phyloP scores from a whole-genome alignment of 495 filamentous ascomycete species.

The Cladorrhinum samala region DNA sequence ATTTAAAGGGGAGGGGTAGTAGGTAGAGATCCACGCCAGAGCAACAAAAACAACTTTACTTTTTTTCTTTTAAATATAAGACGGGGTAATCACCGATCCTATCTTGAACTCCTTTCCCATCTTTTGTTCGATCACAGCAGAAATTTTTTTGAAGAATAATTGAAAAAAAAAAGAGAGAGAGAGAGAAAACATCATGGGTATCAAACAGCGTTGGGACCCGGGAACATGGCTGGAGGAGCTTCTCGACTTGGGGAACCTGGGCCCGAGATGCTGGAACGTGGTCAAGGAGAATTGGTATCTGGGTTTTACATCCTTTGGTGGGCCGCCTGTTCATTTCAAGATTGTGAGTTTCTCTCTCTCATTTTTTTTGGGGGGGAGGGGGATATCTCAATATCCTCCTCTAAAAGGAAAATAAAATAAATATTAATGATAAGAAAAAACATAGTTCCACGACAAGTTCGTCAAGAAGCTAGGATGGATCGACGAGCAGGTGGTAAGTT shows the following conservation, averaged over 20 bases:
- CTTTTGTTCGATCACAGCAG: too few relatives aligned
- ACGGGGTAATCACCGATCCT: too few relatives aligned
- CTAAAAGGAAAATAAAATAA: background rate
- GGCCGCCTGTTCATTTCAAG: slow-evolving; percentile 57
- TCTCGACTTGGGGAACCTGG: background rate
- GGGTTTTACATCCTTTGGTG: slow-evolving; percentile 60
- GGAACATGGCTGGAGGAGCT: background rate
- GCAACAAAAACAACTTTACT: too few relatives aligned
- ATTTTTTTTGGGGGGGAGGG: too few relatives aligned
- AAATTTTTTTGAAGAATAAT: too few relatives aligned
- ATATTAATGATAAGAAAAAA: slow-evolving; percentile 38
- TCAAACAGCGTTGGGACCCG: background rate
- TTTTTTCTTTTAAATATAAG: too few relatives aligned
- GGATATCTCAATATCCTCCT: too few relatives aligned
- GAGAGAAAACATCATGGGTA: slow-evolving; percentile 4
- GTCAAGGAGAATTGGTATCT: slow-evolving; percentile 50
- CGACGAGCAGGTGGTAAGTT: slow-evolving; percentile 54
- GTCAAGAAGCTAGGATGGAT: slow-evolving; percentile 65
- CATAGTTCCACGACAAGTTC: slow-evolving; percentile 64
- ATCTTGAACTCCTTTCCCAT: too few relatives aligned
- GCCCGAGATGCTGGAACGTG: slow-evolving; percentile 22
- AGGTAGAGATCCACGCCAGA: too few relatives aligned
- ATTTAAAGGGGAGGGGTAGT: too few relatives aligned
- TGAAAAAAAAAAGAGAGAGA: too few relatives aligned
- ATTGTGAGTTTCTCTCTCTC: slow-evolving; percentile 28